Percentiles rank a stretch among this genome's conserved stretches.
phyloP scores from a whole-genome alignment of 2,329 filamentous ascomycete species.

The Neonectria neomacrospora region DNA sequence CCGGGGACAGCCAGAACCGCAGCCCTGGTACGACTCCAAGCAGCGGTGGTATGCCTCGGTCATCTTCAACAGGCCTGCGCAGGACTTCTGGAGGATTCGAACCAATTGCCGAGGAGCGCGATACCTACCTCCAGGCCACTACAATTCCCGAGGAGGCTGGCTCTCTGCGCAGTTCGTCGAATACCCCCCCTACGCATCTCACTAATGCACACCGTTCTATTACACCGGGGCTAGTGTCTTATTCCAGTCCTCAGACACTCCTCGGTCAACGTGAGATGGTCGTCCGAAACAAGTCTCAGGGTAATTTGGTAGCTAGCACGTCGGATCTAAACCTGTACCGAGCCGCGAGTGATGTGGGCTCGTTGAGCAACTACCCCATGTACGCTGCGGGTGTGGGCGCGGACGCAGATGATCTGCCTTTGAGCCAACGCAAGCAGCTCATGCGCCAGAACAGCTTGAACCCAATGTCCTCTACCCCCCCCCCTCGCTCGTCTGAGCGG shows the following conservation, averaged over 20 bases:
- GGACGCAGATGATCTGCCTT: conserved; percentile 75
- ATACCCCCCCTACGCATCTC: conserved; percentile 36
- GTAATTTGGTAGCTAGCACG: conserved; percentile 48
- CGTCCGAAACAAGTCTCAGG: conserved; percentile 63
- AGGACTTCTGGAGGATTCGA: conserved; percentile 48
- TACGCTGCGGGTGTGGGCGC: conserved; percentile 47
- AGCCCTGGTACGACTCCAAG: conserved; percentile 40
- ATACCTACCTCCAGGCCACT: conserved; percentile 23
- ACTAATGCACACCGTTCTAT: conserved; percentile 45
- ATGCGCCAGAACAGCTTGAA: conserved; percentile 65
- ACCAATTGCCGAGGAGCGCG: conserved; percentile 59
- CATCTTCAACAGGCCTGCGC: conserved; percentile 38
- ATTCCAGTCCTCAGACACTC: conserved; percentile 64
- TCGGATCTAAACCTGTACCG: conserved; percentile 45
- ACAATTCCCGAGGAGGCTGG: conserved; percentile 39
- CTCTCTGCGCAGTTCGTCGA: conserved; percentile 17
- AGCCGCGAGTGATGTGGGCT: conserved; percentile 55
- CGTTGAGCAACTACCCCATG: conserved; percentile 52
- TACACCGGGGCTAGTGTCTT: conserved; percentile 60
- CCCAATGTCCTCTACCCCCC: conserved; percentile 41
- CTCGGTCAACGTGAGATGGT: conserved; percentile 66
- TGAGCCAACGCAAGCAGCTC: conserved; percentile 73
- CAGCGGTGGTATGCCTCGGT: conserved; percentile 32
- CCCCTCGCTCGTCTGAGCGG: conserved; percentile 41
- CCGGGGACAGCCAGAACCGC: conserved; percentile 36